These are phyloP conservation scores for Fusarium dlaminii DNA, from an alignment of 2,329 filamentous ascomycete genomes.

Conservation along the genomic window DNA sequence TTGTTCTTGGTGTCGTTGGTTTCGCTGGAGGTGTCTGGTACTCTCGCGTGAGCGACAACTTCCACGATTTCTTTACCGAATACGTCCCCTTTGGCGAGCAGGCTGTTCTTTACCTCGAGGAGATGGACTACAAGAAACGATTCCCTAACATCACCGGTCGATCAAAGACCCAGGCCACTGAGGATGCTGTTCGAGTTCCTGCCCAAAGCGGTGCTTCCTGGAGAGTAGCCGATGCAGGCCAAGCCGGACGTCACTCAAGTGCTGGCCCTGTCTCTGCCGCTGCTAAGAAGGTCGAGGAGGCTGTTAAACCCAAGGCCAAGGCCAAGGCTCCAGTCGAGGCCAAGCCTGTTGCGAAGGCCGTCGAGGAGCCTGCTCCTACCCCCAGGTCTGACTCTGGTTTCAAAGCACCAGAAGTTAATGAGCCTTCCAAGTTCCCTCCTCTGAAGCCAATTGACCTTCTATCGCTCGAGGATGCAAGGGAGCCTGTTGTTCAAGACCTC, in stretches of 20 bases:
- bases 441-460: slow-evolving; percentile 81
- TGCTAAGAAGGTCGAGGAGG: slow-evolving; percentile 43
- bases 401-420: slow-evolving; percentile 70
- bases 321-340: slow-evolving; percentile 28
- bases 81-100: slow-evolving; percentile 96
- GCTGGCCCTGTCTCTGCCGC: slow-evolving; percentile 54
- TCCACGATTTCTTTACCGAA: slow-evolving; percentile 99
- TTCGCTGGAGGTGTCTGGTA: slow-evolving; percentile 93
- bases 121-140: slow-evolving; percentile 88
- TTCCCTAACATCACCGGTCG: slow-evolving; percentile 68
- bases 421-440: slow-evolving; percentile 71
- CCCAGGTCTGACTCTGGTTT: slow-evolving; percentile 48
- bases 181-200: slow-evolving; percentile 82
- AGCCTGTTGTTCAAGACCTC: slow-evolving; percentile 90
- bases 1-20: slow-evolving; percentile 78
- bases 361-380: slow-evolving; percentile 47
- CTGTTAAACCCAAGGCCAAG: slow-evolving; percentile 43
- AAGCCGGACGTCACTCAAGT: slow-evolving; percentile 68
- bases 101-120: slow-evolving; percentile 93
- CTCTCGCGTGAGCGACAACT: slow-evolving; percentile 93
- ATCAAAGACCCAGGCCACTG: slow-evolving; percentile 62
- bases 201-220: slow-evolving; percentile 87
- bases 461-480: slow-evolving; percentile 76
- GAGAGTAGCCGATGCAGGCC: slow-evolving; percentile 71
- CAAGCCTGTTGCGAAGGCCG: slow-evolving; percentile 42